Conservation (phyloP, 257 asterid species). For the Paraleonurus japonicus region DNA sequence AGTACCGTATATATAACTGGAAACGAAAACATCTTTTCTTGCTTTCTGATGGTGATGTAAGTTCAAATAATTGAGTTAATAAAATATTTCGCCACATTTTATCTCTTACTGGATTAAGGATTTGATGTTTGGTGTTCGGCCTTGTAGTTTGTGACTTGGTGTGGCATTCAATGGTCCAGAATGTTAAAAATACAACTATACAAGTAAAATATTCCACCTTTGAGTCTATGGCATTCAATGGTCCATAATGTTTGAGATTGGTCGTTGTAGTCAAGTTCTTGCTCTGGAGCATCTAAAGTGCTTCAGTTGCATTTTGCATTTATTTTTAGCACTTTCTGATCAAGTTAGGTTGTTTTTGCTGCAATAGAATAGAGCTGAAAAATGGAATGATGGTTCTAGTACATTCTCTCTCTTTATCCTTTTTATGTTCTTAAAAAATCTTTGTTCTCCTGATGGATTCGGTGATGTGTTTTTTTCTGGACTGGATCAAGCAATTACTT, state of each 20-base stretch:
- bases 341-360: neutral
- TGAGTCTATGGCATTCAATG: neutral
- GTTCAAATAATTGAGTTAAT: neutral
- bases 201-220: neutral
- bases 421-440: neutral
- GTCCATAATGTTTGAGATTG: constrained; percentile 9
- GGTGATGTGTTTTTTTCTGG: neutral
- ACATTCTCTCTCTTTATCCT: neutral
- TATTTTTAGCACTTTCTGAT: constrained; percentile 9
- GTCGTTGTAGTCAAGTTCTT: neutral
- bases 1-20: neutral
- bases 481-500: neutral
- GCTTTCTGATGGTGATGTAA: neutral
- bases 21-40: neutral
- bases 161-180: constrained; percentile 2
- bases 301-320: neutral
- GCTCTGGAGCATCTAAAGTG: constrained; percentile 1
- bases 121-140: neutral
- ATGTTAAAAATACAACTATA: neutral
- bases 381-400: neutral
- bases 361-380: neutral
- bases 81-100: neutral
- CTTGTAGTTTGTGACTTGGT: neutral
- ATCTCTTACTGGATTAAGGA: constrained; percentile 2
- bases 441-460: neutral